Base-by-base conservation (phyloP, 2,329 filamentous ascomycete genomes). In the Teratosphaeria nubilosa region DNA sequence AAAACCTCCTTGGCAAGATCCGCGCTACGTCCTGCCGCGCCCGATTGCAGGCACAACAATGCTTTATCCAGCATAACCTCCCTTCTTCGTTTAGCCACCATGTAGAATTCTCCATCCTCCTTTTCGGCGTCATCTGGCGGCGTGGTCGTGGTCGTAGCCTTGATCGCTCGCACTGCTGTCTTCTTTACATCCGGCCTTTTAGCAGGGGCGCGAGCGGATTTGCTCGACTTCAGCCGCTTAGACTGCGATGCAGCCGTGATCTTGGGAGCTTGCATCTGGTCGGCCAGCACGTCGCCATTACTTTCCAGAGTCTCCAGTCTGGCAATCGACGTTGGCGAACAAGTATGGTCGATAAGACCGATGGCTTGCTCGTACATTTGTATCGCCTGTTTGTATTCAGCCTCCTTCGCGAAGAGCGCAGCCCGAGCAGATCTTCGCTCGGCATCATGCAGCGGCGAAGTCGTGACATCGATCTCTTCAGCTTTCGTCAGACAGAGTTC, bases 201-300 rank as follows among this genome's bases (percentile, higher is more conserved):
- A 34, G 30, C 30, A 54, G 52, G 52, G 14, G 13, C 41, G 41
- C 41, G n/a, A 22, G 41, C 41, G 20, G 16, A 5, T 20, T 48
- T 48, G 6, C 25, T 80, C 77, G 0, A 87, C 85, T 53, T 80
- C 9, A 6, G 16, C 1, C 55, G 51, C 31, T 5, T 20, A 34
- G 31, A 13, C 30, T 24, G 14, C 32, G 24, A 25, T 20, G 5
- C 20, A 30, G 22, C n/a, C 5, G 7, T 22, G 20, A 4, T n/a
- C 4, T 20, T 22, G 10, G 9, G 5, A 20, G n/a, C 16, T 6
- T 48, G 41, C n/a, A 5, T 20, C 20, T 48, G 41, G 16, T 48
- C 20, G 9, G 41, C 16, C n/a, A 22, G n/a, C 41, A 20, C 41
- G 6, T 20, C n/a, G 41, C 5, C 20, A 20, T 48, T 5, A 6